Evolutionary conservation across 208 protist genomes (phyloP).

Genomic region (Trypanosoma brucei): DNA sequence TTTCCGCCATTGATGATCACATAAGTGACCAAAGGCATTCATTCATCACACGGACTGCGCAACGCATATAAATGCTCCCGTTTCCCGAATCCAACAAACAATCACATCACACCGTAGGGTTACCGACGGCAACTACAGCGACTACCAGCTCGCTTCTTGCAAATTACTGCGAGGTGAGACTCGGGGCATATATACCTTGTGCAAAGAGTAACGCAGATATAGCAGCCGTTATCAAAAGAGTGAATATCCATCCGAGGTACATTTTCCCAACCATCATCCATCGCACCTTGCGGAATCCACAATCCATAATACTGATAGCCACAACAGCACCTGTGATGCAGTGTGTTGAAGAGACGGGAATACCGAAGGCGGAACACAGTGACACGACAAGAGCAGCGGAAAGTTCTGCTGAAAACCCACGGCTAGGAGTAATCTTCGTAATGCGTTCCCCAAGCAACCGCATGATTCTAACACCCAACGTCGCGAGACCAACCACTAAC

Average conservation of each 20-base stretch:
- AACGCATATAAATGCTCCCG: no score
- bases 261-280: slow-evolving; percentile 78
- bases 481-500: slow-evolving; percentile 64
- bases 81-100: no score
- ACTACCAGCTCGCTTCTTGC: no score
- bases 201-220: slow-evolving; percentile 73
- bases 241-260: slow-evolving; percentile 68
- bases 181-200: slow-evolving; percentile 65
- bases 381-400: slow-evolving; percentile 71
- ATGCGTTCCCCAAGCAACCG: slow-evolving; percentile 67
- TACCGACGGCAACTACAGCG: no score
- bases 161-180: not conserved
- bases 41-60: no score
- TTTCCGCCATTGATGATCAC: no score
- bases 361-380: slow-evolving; percentile 65
- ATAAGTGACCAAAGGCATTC: no score
- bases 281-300: slow-evolving; percentile 47
- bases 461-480: slow-evolving; percentile 72
- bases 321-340: slow-evolving; percentile 87
- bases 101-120: no score
- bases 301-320: slow-evolving; percentile 73
- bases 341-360: slow-evolving; percentile 89
- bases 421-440: slow-evolving; percentile 72
- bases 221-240: slow-evolving; percentile 45
- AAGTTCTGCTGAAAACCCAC: slow-evolving; percentile 73